Conservation (phyloP, 495 filamentous ascomycete species). For the Penicillium samsonianum region DNA sequence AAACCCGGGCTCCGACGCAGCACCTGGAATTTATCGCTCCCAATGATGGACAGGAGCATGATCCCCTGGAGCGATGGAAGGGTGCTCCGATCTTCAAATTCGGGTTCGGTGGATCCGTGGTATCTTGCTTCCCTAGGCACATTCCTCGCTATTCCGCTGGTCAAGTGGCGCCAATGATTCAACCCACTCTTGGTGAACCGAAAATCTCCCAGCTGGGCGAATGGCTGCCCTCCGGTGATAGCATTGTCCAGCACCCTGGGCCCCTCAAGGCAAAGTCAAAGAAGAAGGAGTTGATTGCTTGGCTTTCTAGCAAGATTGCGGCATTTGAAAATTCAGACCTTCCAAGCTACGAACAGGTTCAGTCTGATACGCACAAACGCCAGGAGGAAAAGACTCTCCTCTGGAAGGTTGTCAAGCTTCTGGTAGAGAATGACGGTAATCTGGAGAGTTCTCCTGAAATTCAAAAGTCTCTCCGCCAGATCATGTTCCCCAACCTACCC, state of each 20-base stretch:
- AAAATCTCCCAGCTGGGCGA: slow-evolving; percentile 71
- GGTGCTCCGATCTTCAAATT: slow-evolving; percentile 84
- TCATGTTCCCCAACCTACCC: slow-evolving; percentile 67
- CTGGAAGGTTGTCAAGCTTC: slow-evolving; percentile 79
- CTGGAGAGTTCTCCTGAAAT: slow-evolving; percentile 73
- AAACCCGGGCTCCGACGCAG: slow-evolving; percentile 43
- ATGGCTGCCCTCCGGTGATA: slow-evolving; percentile 65
- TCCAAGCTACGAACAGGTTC: slow-evolving; percentile 46
- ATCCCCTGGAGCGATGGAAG: slow-evolving; percentile 85
- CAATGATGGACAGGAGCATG: slow-evolving; percentile 74
- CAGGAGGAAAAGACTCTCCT: slow-evolving; percentile 80
- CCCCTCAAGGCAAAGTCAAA: slow-evolving; percentile 85
- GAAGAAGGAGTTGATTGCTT: slow-evolving; percentile 88
- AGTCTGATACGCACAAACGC: slow-evolving; percentile 62
- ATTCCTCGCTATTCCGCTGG: slow-evolving; percentile 82
- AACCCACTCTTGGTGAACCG: slow-evolving; percentile 82
- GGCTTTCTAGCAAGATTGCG: slow-evolving; percentile 75
- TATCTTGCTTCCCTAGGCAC: slow-evolving; percentile 85
- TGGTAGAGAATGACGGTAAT: slow-evolving; percentile 84
- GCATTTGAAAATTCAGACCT: slow-evolving; percentile 64
- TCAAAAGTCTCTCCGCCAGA: slow-evolving; percentile 68
- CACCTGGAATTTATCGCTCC: slow-evolving; percentile 61
- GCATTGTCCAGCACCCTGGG: slow-evolving; percentile 80
- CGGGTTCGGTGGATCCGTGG: slow-evolving; percentile 80
- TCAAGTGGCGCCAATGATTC: slow-evolving; percentile 70